Conservation (phyloP, 2,329 filamentous ascomycete species). For the Endoconidiophora laricicola region DNA sequence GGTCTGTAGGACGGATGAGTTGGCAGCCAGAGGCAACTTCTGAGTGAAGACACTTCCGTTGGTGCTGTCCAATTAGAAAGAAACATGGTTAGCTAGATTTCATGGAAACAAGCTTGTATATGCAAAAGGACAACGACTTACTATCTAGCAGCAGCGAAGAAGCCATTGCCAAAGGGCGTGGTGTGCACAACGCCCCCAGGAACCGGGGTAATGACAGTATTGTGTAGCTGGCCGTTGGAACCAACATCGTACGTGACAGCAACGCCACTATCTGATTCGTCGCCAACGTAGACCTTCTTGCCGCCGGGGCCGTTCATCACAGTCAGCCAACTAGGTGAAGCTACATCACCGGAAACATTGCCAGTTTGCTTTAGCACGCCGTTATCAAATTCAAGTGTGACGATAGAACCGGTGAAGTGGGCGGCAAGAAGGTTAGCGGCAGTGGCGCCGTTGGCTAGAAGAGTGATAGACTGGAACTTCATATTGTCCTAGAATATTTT, state of each 20-base stretch:
- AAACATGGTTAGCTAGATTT: neutral
- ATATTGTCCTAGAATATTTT: neutral
- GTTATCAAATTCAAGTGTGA: conserved; percentile 12
- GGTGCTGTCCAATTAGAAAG: conserved; percentile 18
- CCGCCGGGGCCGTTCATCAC: conserved; percentile 6
- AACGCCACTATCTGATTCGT: conserved; percentile 20
- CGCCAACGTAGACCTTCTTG: conserved; percentile 14
- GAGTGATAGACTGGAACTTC: conserved; percentile 6
- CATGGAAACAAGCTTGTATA: neutral
- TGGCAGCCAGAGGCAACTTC: conserved; percentile 22
- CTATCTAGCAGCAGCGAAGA: conserved; percentile 29
- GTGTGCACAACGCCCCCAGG: conserved; percentile 26
- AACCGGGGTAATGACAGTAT: conserved; percentile 16
- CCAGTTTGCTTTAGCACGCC: conserved; percentile 10
- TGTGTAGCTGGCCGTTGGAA: conserved; percentile 19
- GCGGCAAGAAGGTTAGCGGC: conserved; percentile 15
- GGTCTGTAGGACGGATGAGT: conserved; percentile 20
- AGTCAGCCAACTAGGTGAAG: conserved; percentile 15
- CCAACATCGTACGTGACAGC: conserved; percentile 17
- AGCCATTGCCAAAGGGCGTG: conserved; percentile 24
- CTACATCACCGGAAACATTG: conserved; percentile 13
- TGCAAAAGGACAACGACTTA: conserved; percentile 16
- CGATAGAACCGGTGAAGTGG: conserved; percentile 15
- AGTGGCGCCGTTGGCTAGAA: conserved; percentile 10
- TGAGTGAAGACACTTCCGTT: conserved; percentile 28